Percentiles rank a stretch among this genome's conserved stretches.
Evolutionary conservation across 2,329 filamentous ascomycete species (phyloP).

Genomic region (Arachnomyces sp.): DNA sequence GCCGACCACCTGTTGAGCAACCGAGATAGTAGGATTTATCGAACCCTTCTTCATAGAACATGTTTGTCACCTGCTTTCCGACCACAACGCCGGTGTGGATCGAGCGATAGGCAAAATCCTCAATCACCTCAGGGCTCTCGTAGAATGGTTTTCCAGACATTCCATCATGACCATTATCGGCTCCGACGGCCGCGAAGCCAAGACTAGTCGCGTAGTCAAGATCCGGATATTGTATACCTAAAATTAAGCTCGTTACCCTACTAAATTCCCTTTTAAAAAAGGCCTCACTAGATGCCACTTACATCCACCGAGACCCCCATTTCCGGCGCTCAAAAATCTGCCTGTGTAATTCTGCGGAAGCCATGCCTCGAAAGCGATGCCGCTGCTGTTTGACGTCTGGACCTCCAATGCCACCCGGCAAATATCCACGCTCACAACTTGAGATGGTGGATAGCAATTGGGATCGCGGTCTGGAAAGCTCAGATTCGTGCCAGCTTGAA

Average conservation of each 20-base stretch:
- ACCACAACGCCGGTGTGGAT: slow-evolving; percentile 34
- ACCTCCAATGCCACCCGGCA: slow-evolving; percentile 39
- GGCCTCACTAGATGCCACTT: slow-evolving; percentile 10
- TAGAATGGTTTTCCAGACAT: slow-evolving; percentile 41
- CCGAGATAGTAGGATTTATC: slow-evolving; percentile 43
- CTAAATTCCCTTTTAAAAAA: too few species aligned
- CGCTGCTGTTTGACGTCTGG: slow-evolving; percentile 35
- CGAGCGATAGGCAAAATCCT: slow-evolving; percentile 43
- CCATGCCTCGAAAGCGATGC: slow-evolving; percentile 43
- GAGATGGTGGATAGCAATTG: slow-evolving; percentile 25
- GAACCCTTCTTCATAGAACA: slow-evolving; percentile 33
- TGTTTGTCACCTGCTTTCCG: slow-evolving; percentile 34
- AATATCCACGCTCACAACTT: slow-evolving; percentile 29
- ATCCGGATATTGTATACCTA: slow-evolving; percentile 40
- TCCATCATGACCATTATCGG: slow-evolving; percentile 47
- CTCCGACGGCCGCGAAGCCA: slow-evolving; percentile 41
- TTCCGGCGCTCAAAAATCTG: slow-evolving; percentile 42
- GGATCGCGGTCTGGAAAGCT: slow-evolving; percentile 30
- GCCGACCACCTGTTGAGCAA: slow-evolving; percentile 44
- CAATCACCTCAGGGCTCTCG: slow-evolving; percentile 38
- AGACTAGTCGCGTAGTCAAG: slow-evolving; percentile 35
- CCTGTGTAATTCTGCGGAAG: slow-evolving; percentile 40
- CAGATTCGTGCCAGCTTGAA: slow-evolving; percentile 31
- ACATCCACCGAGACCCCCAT: slow-evolving; percentile 44
- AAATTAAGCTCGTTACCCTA: too few species aligned